Base-by-base conservation (phyloP, 352 stramenopile genomes). In the Pseudoperonospora humuli region DNA sequence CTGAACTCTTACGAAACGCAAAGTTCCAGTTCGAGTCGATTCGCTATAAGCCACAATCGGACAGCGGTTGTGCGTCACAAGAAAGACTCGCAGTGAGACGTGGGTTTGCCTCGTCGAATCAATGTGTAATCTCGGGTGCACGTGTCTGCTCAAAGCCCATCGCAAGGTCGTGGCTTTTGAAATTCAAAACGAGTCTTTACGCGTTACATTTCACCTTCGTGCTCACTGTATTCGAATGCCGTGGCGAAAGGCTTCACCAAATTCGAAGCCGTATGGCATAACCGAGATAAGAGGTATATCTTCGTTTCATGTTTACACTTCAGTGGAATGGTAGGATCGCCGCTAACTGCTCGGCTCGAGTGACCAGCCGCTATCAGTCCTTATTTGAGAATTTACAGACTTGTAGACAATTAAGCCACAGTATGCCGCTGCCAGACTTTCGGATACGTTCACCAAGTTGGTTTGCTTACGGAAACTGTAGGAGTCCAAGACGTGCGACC, bases 351-450 rank as follows among this genome's bases (percentile, higher is more conserved):
- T 32, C 15, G 27, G 27, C 27, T 15, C 27, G 27, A 11, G 10
- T 17, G 27, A 32, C 27, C 15, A n/a, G 9, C 4, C 25, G 18
- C 23, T 54, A 25, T 34, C 10, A 25, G 27, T 26, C 26, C 39
- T 60, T 56, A 64, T 64, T 64, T 53, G 33, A 10, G 29, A 52
- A 64, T 54, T 57, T 38, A 20, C 50, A n/a, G n/a, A n/a, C n/a
- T n/a, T n/a, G n/a, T n/a, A n/a, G 20, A 43, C 24, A 43, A 37
- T 19, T 34, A 23, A 44, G 34, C 31, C 11, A 20, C 31, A 21
- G 27, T 13, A 64, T 64, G 50, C 50, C 55, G 15, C 38, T 57
- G 29, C 50, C 45, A 17, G 45, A 59, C 28, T 60, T 60, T 8
- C 24, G 39, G 34, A 25, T 42, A 13, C 48, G 43, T 31, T 58